Percentiles rank a stretch among this genome's conserved stretches.
Conservation (phyloP, 139 green algal species). For the Picochlorum sp. region DNA sequence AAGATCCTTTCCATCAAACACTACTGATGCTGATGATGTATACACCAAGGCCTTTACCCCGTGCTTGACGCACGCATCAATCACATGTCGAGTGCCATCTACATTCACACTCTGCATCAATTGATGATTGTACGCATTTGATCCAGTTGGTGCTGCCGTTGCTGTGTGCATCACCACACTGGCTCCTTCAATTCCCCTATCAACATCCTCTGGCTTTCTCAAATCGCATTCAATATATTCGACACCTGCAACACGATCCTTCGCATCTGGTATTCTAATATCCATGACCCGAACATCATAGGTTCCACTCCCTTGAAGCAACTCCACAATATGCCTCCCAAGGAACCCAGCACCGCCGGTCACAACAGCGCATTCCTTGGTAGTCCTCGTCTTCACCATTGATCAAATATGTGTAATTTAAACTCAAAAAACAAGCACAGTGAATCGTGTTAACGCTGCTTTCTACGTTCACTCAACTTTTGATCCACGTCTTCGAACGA, state of each 20-base stretch:
- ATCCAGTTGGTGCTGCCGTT: slow-evolving; percentile 63
- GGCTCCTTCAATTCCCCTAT: slow-evolving; percentile 34
- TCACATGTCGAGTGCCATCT: slow-evolving; percentile 65
- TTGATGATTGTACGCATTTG: slow-evolving; percentile 58
- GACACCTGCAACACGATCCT: background rate
- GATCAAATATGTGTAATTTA: background rate
- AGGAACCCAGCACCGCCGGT: slow-evolving; percentile 80
- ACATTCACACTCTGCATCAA: slow-evolving; percentile 85
- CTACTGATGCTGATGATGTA: slow-evolving; percentile 73
- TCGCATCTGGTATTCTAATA: slow-evolving; percentile 28
- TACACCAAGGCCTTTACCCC: slow-evolving; percentile 41
- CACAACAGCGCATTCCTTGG: slow-evolving; percentile 29
- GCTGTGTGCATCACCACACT: slow-evolving; percentile 82
- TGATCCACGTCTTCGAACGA: slow-evolving; percentile 22
- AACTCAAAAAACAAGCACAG: background rate
- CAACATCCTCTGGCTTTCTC: slow-evolving; percentile 39
- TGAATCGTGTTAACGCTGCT: background rate
- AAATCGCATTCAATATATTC: slow-evolving; percentile 50
- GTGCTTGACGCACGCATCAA: slow-evolving; percentile 52
- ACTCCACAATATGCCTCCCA: slow-evolving; percentile 63
- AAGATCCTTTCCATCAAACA: slow-evolving; percentile 74
- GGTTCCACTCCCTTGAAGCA: slow-evolving; percentile 55
- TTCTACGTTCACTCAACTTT: slow-evolving; percentile 12
- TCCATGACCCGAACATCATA: slow-evolving; percentile 67
- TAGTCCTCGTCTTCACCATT: too few relatives aligned